These are phyloP conservation scores for Aspergillus piperis DNA, from an alignment of 2,329 filamentous ascomycete genomes.

Conservation along the genomic window DNA sequence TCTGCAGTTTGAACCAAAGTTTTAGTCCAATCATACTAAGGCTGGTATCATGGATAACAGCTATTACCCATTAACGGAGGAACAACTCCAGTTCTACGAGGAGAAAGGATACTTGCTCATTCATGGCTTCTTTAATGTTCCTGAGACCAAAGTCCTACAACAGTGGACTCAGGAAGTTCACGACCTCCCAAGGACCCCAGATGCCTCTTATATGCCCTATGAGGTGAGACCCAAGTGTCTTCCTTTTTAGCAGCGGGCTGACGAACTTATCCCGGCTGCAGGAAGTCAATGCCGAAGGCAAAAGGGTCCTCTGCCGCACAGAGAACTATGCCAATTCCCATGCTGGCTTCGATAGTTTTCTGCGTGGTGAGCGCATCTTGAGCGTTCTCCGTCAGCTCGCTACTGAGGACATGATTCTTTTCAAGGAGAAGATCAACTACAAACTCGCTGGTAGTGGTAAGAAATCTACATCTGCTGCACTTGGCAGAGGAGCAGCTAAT, in stretches of 20 bases:
- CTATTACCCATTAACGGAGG: conserved; percentile 20
- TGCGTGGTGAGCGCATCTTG: conserved; percentile 36
- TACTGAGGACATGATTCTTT: conserved; percentile 43
- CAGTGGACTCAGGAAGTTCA: conserved; percentile 40
- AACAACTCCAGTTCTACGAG: conserved; percentile 29
- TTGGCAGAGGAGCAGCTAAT: background rate
- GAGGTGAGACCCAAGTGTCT: conserved; percentile 19
- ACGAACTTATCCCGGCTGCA: background rate
- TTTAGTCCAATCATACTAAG: background rate
- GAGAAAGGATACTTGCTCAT: conserved; percentile 34
- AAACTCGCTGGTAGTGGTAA: conserved; percentile 44
- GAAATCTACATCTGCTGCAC: background rate
- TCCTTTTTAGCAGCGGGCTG: background rate
- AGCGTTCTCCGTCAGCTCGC: conserved; percentile 37
- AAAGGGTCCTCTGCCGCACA: conserved; percentile 35
- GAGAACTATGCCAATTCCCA: conserved; percentile 40
- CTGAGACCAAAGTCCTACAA: conserved; percentile 25
- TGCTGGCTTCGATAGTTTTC: conserved; percentile 36
- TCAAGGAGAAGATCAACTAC: conserved; percentile 50
- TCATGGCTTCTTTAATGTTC: conserved; percentile 22
- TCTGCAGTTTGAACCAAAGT: background rate
- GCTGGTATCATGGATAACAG: conserved; percentile 23
- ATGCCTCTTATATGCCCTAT: conserved; percentile 38
- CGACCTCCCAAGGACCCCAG: conserved; percentile 33
- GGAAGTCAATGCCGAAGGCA: conserved; percentile 35